Evolutionary conservation across 1,284 basidiomycete species (phyloP).

Genomic region (Leccinum huronense): DNA sequence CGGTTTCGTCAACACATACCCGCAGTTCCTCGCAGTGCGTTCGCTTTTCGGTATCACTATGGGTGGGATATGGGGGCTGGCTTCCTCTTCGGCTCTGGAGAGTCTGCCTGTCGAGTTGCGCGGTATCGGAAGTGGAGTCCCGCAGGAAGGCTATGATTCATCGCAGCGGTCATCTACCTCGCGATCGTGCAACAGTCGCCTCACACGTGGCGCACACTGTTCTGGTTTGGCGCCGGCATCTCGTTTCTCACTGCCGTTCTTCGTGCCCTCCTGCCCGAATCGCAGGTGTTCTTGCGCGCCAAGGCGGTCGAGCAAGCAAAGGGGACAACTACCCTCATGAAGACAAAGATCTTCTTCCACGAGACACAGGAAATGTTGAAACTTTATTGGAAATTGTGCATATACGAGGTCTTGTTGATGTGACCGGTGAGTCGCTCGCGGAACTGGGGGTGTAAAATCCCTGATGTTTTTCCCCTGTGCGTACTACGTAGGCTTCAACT

Average conservation of each 20-base stretch:
- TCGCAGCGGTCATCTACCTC: slow-evolving; percentile 76
- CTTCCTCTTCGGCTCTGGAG: slow-evolving; percentile 79
- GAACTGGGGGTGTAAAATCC: not conserved
- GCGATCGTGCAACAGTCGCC: slow-evolving; percentile 57
- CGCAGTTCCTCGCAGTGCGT: slow-evolving; percentile 69
- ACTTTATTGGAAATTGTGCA: slow-evolving; percentile 80
- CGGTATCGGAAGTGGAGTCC: slow-evolving; percentile 81
- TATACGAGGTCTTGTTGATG: slow-evolving; percentile 76
- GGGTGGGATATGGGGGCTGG: slow-evolving; percentile 84
- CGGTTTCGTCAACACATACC: slow-evolving; percentile 69
- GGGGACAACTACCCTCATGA: slow-evolving; percentile 44
- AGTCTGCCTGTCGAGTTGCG: slow-evolving; percentile 86
- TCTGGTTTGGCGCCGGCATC: slow-evolving; percentile 72
- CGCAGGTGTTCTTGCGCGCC: slow-evolving; percentile 68
- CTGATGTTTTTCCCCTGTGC: slow-evolving; percentile 2
- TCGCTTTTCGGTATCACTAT: slow-evolving; percentile 85
- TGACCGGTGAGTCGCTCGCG: slow-evolving; percentile 57
- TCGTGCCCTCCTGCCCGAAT: slow-evolving; percentile 78
- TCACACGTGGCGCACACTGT: slow-evolving; percentile 60
- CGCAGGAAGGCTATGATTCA: slow-evolving; percentile 80
- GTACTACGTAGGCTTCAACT: slow-evolving; percentile 73
- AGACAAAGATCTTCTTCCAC: slow-evolving; percentile 70
- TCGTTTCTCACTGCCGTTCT: slow-evolving; percentile 73
- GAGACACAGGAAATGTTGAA: slow-evolving; percentile 79
- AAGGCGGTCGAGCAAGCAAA: slow-evolving; percentile 48